A percentile compares a stretch with the other conserved stretches of the same genome.
phyloP scores from a whole-genome alignment of 202 grass and related monocot genomes.

The Musa balbisiana region DNA sequence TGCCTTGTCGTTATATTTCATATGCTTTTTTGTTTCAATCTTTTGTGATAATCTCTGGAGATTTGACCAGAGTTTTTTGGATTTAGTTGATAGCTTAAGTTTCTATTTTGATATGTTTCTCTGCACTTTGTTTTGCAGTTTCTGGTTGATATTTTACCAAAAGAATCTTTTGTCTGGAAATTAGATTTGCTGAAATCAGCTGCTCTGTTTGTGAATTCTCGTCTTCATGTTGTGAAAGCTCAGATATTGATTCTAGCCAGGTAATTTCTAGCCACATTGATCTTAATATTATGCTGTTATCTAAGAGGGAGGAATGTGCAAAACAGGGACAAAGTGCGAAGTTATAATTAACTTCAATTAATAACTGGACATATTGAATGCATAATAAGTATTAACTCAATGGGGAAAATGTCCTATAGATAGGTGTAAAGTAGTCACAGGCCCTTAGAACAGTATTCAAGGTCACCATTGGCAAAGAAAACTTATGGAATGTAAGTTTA shows the following conservation, averaged over 20 bases:
- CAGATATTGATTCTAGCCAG: constrained; percentile 77
- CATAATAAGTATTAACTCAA: no score
- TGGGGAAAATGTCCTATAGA: no score
- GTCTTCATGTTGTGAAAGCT: constrained; percentile 68
- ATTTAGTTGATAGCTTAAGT: neutral
- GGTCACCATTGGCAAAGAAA: neutral
- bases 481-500: neutral
- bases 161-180: constrained; percentile 69
- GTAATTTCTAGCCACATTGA: constrained; percentile 23
- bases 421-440: no score
- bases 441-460: neutral
- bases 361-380: neutral
- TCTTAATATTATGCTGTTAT: neutral
- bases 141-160: constrained; percentile 54
- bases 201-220: constrained; percentile 69
- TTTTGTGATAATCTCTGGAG: neutral
- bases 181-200: constrained; percentile 61
- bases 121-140: constrained; percentile 7
- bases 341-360: neutral
- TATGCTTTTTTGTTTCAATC: no score
- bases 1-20: no score
- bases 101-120: neutral
- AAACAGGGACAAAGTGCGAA: neutral
- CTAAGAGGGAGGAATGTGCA: neutral
- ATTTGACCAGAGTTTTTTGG: neutral